Evolutionary conservation across 108 stramenopile species (phyloP), one percentile per base, ranked within the genome.

Genomic region (Seminavis robusta): DNA sequence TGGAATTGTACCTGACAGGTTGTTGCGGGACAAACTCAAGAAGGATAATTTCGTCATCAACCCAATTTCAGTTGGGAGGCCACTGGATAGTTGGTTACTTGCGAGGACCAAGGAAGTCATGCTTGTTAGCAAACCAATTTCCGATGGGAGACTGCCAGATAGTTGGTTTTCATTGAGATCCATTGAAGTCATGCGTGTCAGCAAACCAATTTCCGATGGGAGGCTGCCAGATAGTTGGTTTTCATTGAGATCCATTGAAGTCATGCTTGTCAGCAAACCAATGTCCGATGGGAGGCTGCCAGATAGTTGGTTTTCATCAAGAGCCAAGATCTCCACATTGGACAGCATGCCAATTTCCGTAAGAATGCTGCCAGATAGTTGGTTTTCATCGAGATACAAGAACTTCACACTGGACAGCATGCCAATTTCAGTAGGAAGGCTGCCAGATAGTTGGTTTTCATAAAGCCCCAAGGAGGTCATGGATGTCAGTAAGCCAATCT

Each of bases 351-450:
- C 60, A 17, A 61, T 23, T 27, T 23, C 20, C n/a, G 31, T 26
- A 50, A 61, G 60, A 28, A 61, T 56, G 10, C 19, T 16, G 6
- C 68, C 59, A 8, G 44, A 39, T 44, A 61, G n/a, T 1, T 7
- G 6, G 20, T 61, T 53, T 21, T 43, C 44, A 3, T 59, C 37
- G 17, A 61, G n/a, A 4, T 47, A 19, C 4, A 67, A n/a, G 40
- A 8, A 44, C 30, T 43, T 32, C 41, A 76, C 21, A 19, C 33
- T 15, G 8, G 51, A 10, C 3, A 59, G 36, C 11, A 24, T 40
- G 4, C 70, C 60, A 28, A 84, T 71, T 39, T 73, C 72, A 17
- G 39, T 30, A 3, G 76, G 76, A 2, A 77, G 20, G 0, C 59
- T 21, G 9, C 76, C 76, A 25, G 25, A 31, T 10, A 76, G 39